Base-by-base conservation (phyloP, 805 yeast genomes). In the Wickerhamomyces ciferrii region DNA sequence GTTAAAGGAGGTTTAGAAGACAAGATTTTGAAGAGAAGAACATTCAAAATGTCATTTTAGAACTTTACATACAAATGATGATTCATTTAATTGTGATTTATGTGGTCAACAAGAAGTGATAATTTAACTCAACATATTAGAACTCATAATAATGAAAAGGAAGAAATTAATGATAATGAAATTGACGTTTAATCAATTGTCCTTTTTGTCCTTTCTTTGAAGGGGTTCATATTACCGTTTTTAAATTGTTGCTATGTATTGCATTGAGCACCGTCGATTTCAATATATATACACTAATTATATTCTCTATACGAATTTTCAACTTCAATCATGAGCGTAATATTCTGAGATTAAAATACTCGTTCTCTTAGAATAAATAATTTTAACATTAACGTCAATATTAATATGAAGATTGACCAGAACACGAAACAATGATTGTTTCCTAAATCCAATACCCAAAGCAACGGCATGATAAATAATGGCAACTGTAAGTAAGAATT, bases 11-110 rank as follows among this genome's bases (percentile, higher is more conserved):
- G 41, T 85, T 85, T 65, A 80, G 83, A 59, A 72, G 94, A 53
- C 88, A 84, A 60, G 78, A 40, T 85, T 85, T 65, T 80, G 83
- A 59, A 72, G 94, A 53, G 88, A 84, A 60, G 94, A 85, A 57
- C 94, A 85, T 62, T 66, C 85, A 54, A 83, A 83, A 60, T 72
- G 94, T 49, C 94, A 85, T 56, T 78, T 81, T 59, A 68, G 91
- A 48, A 80, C 88, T 18, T 69, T 85, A 49, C 94, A 85, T 57
- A 83, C 85, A 31, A 74, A 81, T 46, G 88, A 82, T 47, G 84
- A 83, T 61, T 92, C 89, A 0, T 83, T 72, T 61, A 77, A 73
- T 47, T 83, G 89, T 61, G 67, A 69, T 10, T 68, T 76, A 20
- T 83, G 89, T 57, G 74, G 72, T 31, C 81, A 83, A 59, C 86